Base-by-base conservation (phyloP, 169 alveolate genomes). In the Neospora caninum region DNA sequence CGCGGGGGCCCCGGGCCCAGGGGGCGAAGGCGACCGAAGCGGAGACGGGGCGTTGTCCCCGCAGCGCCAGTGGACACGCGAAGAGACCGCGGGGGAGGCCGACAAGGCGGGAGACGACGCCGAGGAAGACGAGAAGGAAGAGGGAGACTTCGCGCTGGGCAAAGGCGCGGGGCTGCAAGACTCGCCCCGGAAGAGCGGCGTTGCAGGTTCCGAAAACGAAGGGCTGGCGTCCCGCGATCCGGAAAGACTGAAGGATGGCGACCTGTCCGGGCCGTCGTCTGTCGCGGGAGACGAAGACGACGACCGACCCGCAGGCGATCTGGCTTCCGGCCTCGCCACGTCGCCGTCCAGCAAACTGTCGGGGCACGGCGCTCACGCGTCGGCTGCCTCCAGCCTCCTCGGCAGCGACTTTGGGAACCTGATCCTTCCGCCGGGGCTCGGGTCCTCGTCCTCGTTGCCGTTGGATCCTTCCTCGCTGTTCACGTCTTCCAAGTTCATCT, bases 401-500 rank as follows among this genome's bases (percentile, higher is more conserved):
- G 86, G 49, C 49, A n/a, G 45, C 86, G 86, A 78, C 86, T 36
- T 78, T 20, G 86, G 86, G 29, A 78, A 78, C 45, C 86, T 78
- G 27, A 43, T 78, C 20, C 86, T 78, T 38, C 86, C 86, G 18
- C 49, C 86, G 39, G 86, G 86, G 20, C 86, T 78, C 13, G 39
- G 86, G 22, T 64, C 73, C 34, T 78, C 86, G 27, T 78, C 86
- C 4, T 78, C 89, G 38, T 53, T 45, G 54, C 82, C n/a, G 4
- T 78, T 78, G 69, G 89, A 82, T 41, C 94, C 94, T 29, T 45
- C 86, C 38, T 22, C 53, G 67, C 67, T 91, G 43, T 91, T 91
- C 69, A 69, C 83, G 0, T 53, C 69, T n/a, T 87, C 94, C 43
- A 91, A 91, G 94, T 87, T 91, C 31, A 78, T 91, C 27, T 91